Evolutionary conservation across 768 basidiomycete genomes (phyloP).

Genomic region (Galerina sulciceps): DNA sequence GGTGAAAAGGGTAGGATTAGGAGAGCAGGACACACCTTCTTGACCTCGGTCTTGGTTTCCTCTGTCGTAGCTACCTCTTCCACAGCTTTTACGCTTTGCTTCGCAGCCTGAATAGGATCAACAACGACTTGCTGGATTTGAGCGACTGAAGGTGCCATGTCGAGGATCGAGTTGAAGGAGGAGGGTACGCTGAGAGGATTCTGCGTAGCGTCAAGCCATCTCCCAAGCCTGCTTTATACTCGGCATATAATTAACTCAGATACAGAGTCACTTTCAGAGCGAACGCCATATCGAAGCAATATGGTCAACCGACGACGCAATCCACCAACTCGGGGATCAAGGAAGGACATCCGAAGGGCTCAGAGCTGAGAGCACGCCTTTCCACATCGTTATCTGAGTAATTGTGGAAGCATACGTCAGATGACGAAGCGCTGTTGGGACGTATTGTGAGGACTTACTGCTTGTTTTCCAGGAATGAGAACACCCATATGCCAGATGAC

Average conservation of each 20-base stretch:
- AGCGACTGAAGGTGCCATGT: slow-evolving; percentile 37
- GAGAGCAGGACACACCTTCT: slow-evolving; percentile 13
- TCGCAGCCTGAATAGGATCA: slow-evolving; percentile 21
- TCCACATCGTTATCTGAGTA: slow-evolving; percentile 13
- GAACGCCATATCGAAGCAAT: slow-evolving; percentile 27
- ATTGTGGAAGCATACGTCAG: not conserved
- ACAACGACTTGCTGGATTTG: slow-evolving; percentile 18
- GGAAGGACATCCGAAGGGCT: slow-evolving; percentile 18
- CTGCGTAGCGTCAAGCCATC: not conserved
- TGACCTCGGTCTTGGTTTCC: slow-evolving; percentile 7
- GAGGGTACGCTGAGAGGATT: not conserved
- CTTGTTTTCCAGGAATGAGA: not conserved
- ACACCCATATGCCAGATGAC: slow-evolving; percentile 8
- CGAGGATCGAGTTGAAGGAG: not conserved
- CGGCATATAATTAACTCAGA: not conserved
- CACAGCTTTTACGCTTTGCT: slow-evolving; percentile 7
- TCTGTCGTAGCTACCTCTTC: not conserved
- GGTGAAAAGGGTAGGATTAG: not conserved
- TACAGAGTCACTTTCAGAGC: not conserved
- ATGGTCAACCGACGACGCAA: slow-evolving; percentile 24
- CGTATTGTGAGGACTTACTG: not conserved
- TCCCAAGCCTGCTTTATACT: not conserved
- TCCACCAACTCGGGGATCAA: slow-evolving; percentile 3
- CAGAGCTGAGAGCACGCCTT: slow-evolving; percentile 9
- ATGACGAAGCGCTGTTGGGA: slow-evolving; percentile 7